A percentile compares a stretch with the other conserved stretches of the same genome.
Evolutionary conservation across 345 rosid species (phyloP).

Genomic region (Eucalyptus polybractea): DNA sequence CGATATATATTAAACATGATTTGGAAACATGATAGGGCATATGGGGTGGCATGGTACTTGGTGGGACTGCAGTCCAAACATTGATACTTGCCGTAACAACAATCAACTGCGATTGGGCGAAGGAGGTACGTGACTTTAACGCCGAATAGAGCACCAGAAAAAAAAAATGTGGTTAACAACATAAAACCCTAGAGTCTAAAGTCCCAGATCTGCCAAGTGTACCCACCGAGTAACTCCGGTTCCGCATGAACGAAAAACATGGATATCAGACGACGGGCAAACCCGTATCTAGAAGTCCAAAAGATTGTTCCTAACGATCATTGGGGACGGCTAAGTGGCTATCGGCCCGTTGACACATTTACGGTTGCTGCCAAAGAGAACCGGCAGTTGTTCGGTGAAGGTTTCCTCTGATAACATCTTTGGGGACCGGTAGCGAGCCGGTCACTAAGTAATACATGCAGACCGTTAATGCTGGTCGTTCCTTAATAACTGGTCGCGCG

Average conservation of each 20-base stretch:
- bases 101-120: slow-evolving; percentile 34
- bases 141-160: not conserved
- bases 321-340: not conserved
- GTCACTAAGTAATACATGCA: not conserved
- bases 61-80: slow-evolving; percentile 29
- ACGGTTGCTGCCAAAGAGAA: not conserved
- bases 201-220: not conserved
- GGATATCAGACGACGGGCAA: not conserved
- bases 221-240: not conserved
- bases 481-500: not conserved
- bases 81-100: slow-evolving; percentile 34
- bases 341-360: not conserved
- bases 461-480: not conserved
- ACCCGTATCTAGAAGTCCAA: not conserved
- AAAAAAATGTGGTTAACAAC: not conserved
- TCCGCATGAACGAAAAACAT: not conserved
- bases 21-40: slow-evolving; percentile 26
- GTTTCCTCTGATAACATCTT: not conserved
- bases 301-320: not conserved
- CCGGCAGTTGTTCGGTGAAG: not conserved
- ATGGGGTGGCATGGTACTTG: slow-evolving; percentile 63
- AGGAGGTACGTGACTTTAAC: slow-evolving; percentile 25
- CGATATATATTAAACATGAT: not conserved
- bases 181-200: not conserved
- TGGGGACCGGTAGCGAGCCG: not conserved